Conservation (phyloP, 331 rosid species). For the Telfairia occidentalis region DNA sequence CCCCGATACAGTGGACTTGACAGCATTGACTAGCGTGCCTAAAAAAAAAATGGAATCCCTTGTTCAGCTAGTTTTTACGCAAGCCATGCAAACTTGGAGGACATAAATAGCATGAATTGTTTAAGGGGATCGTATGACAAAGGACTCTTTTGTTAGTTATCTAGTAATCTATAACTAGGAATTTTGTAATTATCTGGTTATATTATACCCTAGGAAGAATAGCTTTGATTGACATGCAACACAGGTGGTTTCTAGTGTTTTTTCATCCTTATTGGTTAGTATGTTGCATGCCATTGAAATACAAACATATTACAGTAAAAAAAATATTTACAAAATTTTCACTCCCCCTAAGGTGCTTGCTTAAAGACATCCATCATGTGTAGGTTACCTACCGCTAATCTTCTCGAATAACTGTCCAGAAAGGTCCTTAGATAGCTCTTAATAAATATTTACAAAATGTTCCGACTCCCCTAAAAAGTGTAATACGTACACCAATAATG, state of each 20-base stretch:
- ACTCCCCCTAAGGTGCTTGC: neutral
- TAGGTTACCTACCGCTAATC: too few relatives aligned
- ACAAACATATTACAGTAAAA: neutral
- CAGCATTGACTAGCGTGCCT: too few relatives aligned
- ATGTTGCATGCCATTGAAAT: neutral
- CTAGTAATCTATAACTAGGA: neutral
- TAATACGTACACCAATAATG: too few relatives aligned
- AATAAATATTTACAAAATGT: too few relatives aligned
- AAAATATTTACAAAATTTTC: neutral
- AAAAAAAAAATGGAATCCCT: too few relatives aligned
- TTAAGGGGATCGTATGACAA: neutral
- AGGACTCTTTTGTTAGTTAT: neutral
- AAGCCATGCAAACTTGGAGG: neutral
- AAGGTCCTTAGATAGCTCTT: too few relatives aligned
- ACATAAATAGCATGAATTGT: neutral
- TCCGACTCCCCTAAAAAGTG: too few relatives aligned
- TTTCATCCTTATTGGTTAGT: neutral
- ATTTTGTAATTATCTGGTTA: neutral
- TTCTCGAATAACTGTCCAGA: too few relatives aligned
- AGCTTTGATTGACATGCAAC: neutral
- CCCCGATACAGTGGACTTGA: too few relatives aligned
- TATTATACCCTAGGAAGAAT: neutral
- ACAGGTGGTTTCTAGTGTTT: neutral
- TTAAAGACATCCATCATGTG: too few relatives aligned
- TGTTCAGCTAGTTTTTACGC: neutral